Evolutionary conservation across 2,329 filamentous ascomycete genomes (phyloP).

Genomic region (Sporothrix pallida): DNA sequence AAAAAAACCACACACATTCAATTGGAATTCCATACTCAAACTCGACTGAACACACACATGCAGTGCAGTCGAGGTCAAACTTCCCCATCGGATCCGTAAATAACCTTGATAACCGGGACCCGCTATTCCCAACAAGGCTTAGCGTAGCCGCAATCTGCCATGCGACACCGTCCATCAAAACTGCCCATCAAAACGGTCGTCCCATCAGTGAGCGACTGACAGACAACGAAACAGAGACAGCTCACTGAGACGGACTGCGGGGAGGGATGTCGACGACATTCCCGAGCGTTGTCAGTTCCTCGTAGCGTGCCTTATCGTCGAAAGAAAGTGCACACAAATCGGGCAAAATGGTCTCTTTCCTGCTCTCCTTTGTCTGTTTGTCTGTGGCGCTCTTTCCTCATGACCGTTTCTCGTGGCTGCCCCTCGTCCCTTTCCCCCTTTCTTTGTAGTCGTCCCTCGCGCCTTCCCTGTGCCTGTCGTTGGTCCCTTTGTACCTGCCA

Average conservation of each 20-base stretch:
- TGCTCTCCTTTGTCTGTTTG: neutral
- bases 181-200: neutral
- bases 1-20: neutral
- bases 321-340: too few relatives aligned
- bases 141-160: conserved; percentile 29
- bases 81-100: conserved; percentile 43
- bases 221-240: neutral
- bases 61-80: conserved; percentile 34
- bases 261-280: neutral
- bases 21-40: neutral
- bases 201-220: neutral
- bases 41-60: neutral
- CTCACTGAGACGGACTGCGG: neutral
- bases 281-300: too few relatives aligned
- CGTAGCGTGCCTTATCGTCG: too few relatives aligned
- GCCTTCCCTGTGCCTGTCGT: neutral
- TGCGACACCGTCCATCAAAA: neutral
- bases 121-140: conserved; percentile 19
- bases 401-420: too few relatives aligned
- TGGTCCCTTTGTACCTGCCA: neutral
- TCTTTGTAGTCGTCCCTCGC: too few relatives aligned
- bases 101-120: conserved; percentile 33
- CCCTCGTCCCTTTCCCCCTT: neutral
- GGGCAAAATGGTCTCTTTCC: too few relatives aligned
- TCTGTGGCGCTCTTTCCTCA: neutral